Percentiles rank a stretch among this genome's conserved stretches.
Conservation (phyloP, 1,284 basidiomycete genomes). For the Mycena citricolor region DNA sequence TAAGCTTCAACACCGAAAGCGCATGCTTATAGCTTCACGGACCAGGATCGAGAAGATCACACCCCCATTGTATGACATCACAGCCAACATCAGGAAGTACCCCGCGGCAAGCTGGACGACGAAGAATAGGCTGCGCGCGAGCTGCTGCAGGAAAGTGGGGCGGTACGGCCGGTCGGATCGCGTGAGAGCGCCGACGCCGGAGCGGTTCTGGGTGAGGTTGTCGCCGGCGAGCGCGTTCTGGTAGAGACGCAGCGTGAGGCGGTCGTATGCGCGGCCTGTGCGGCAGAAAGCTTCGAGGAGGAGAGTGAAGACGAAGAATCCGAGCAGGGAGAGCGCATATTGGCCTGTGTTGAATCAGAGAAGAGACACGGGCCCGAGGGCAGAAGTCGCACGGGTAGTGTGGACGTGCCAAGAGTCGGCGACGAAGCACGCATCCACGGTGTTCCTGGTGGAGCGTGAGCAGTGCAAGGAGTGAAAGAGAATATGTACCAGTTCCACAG, state of each 20-base stretch:
- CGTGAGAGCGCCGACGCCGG: neutral
- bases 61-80: conserved; percentile 22
- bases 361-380: neutral
- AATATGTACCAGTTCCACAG: conserved; percentile 23
- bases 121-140: conserved; percentile 24
- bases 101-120: conserved; percentile 22
- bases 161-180: conserved; percentile 9
- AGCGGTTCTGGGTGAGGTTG: neutral
- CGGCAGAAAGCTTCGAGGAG: conserved; percentile 22
- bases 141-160: conserved; percentile 20
- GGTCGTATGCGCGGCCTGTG: conserved; percentile 22
- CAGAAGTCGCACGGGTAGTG: neutral
- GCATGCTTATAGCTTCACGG: too few species aligned
- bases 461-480: neutral
- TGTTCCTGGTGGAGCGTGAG: conserved; percentile 11
- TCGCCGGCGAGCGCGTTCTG: conserved; percentile 1
- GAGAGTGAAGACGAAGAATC: conserved; percentile 21
- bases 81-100: conserved; percentile 24
- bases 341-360: conserved; percentile 5
- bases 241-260: conserved; percentile 15
- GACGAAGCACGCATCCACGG: conserved; percentile 25
- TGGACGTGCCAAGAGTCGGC: conserved; percentile 23
- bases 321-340: conserved; percentile 23
- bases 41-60: conserved; percentile 19
- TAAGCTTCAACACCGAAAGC: too few species aligned